phyloP scores from a whole-genome alignment of 192 early-diverging fungal species.

The Backusella macrospora region DNA sequence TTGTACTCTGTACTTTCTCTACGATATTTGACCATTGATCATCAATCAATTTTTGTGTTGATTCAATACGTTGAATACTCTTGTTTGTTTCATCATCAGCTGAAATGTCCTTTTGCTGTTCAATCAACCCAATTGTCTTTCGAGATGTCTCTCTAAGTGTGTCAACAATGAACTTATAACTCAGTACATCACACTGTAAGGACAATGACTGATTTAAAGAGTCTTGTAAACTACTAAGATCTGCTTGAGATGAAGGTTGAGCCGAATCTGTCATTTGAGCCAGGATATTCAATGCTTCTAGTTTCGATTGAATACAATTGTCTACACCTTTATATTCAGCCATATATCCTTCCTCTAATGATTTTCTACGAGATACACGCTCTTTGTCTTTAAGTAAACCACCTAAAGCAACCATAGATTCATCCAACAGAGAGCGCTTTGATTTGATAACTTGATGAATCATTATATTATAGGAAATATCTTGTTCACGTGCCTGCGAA shows the following conservation, averaged over 20 bases:
- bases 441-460: slow-evolving; percentile 17
- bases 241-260: background rate
- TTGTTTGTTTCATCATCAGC: background rate
- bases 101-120: background rate
- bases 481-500: background rate
- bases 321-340: slow-evolving; percentile 18
- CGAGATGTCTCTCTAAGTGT: slow-evolving; percentile 21
- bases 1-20: background rate
- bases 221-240: background rate
- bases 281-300: background rate
- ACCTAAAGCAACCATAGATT: slow-evolving; percentile 18
- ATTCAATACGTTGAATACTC: background rate
- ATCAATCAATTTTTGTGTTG: slow-evolving; percentile 25
- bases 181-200: slow-evolving; percentile 5
- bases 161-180: slow-evolving; percentile 13
- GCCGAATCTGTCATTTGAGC: background rate
- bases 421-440: slow-evolving; percentile 9
- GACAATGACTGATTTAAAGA: background rate
- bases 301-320: slow-evolving; percentile 16
- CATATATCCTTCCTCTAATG: slow-evolving; percentile 6
- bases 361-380: slow-evolving; percentile 24
- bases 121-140: slow-evolving; percentile 6
- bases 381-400: slow-evolving; percentile 22
- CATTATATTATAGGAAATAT: slow-evolving; percentile 11
- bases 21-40: slow-evolving; percentile 17